phyloP scores from a whole-genome alignment of 2,329 filamentous ascomycete species.

The Aspergillus arachidicola region DNA sequence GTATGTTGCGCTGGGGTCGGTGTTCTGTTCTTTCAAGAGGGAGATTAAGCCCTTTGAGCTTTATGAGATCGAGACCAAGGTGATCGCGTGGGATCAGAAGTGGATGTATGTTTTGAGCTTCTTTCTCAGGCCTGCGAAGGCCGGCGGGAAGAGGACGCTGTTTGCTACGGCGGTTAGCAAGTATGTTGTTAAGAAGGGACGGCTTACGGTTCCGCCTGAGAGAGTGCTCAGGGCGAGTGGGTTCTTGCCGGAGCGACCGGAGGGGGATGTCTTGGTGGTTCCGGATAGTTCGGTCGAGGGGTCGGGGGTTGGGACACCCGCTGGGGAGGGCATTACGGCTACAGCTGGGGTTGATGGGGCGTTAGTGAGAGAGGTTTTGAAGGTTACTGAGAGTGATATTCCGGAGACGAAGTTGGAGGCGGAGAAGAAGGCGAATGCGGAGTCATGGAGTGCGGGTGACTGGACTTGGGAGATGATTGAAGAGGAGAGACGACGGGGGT shows the following conservation, averaged over 20 bases:
- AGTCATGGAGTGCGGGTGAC: conserved; percentile 40
- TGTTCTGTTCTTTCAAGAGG: conserved; percentile 71
- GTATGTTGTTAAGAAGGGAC: conserved; percentile 80
- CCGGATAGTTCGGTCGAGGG: conserved; percentile 25
- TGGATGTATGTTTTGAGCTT: conserved; percentile 78
- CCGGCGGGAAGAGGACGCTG: conserved; percentile 60
- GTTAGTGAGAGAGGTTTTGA: conserved; percentile 40
- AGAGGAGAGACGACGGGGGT: conserved; percentile 56
- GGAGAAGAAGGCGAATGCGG: conserved; percentile 34
- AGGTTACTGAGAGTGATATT: conserved; percentile 34
- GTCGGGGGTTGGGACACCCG: conserved; percentile 36
- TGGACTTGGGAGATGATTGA: conserved; percentile 67
- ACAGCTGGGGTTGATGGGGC: conserved; percentile 36
- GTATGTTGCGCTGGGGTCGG: conserved; percentile 70
- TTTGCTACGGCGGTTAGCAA: conserved; percentile 74
- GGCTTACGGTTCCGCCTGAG: conserved; percentile 82
- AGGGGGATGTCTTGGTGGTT: conserved; percentile 45
- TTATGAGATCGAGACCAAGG: conserved; percentile 73
- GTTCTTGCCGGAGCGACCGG: conserved; percentile 73
- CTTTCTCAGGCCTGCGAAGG: conserved; percentile 60
- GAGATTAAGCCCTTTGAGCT: conserved; percentile 70
- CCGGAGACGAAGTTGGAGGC: conserved; percentile 31
- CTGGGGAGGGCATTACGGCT: conserved; percentile 36
- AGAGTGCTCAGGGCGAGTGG: conserved; percentile 70
- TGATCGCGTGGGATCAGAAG: conserved; percentile 77